Evolutionary conservation across 2,329 filamentous ascomycete species (phyloP), one percentile per base, ranked within the genome.

Genomic region (Daldinia sp.): DNA sequence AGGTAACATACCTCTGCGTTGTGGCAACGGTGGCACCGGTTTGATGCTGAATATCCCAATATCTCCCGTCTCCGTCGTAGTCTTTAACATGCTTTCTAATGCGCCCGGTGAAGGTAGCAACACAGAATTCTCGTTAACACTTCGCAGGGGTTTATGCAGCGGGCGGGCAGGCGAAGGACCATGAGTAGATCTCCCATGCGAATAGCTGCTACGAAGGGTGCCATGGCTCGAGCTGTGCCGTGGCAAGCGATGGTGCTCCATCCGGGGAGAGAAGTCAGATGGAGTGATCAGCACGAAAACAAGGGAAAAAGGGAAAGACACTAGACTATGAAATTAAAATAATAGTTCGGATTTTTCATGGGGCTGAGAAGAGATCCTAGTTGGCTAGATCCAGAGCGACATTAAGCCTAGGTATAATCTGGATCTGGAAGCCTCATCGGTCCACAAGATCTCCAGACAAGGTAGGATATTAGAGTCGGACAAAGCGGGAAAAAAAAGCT

Each of bases 31-130:
- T 9, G 76, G 77, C 15, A 79, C 63, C 6, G 84, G 80, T 53
- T 81, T 83, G 71, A 88, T 87, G 58, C 86, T 88, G 76, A 89
- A 90, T 56, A 86, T 78, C 4, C 87, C 88, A 71, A 89, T 88
- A 71, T 90, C 87, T n/a, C 88, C 88, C 7, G 88, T 89, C 74
- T 90, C 89, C 0, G 88, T 90, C 1, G 87, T 89, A 3, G 86
- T 90, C 79, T 87, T 90, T 65, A 90, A 81, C 88, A 90, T 90
- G 76, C 87, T 86, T 72, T 89, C 85, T n/a, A 90, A 79, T 1
- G 86, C 86, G 4, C 84, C 86, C 0, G 87, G 86, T 0, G 81
- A 85, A 51, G 79, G 81, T 13, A 85, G 80, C 57, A 85, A 78
- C 30, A 76, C 75, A 33, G 79, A 74, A 62, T 83, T 83, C 62